A percentile compares a stretch with the other conserved stretches of the same genome.
phyloP scores from a whole-genome alignment of 2,329 filamentous ascomycete species.

The Cercospora janseana region DNA sequence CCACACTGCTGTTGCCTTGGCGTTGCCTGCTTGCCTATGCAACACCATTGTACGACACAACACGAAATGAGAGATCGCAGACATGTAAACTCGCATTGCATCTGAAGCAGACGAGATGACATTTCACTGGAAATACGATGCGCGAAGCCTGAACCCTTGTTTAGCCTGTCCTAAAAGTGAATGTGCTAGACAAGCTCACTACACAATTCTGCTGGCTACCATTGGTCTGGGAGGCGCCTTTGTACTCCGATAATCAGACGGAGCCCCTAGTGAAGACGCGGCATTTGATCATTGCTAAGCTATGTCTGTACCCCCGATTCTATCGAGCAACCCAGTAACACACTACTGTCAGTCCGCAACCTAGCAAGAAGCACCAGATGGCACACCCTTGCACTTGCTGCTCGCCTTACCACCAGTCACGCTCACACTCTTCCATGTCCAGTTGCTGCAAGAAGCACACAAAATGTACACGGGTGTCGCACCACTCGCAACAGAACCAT shows the following conservation, averaged over 20 bases:
- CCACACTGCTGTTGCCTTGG: background rate
- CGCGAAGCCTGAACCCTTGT: no score
- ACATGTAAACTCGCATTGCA: no score
- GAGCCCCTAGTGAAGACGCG: no score
- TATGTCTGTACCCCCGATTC: background rate
- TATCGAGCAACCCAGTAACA: background rate
- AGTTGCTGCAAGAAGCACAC: constrained; percentile 54
- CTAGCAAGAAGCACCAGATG: constrained; percentile 34
- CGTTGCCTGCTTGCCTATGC: background rate
- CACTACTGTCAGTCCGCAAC: background rate
- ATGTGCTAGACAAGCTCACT: no score
- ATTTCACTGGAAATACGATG: no score
- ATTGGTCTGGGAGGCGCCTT: no score
- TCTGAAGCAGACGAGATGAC: no score
- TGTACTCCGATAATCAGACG: no score
- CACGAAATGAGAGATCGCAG: no score
- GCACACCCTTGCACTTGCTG: constrained; percentile 42
- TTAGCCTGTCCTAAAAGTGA: no score
- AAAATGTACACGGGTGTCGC: constrained; percentile 52
- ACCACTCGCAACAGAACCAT: constrained; percentile 43
- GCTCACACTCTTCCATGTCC: constrained; percentile 52
- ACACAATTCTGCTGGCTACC: no score
- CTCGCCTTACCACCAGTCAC: constrained; percentile 54
- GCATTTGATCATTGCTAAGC: background rate
- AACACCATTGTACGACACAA: background rate